Conservation (phyloP, 1,284 basidiomycete species). For the Fomitiporia mediterranea region DNA sequence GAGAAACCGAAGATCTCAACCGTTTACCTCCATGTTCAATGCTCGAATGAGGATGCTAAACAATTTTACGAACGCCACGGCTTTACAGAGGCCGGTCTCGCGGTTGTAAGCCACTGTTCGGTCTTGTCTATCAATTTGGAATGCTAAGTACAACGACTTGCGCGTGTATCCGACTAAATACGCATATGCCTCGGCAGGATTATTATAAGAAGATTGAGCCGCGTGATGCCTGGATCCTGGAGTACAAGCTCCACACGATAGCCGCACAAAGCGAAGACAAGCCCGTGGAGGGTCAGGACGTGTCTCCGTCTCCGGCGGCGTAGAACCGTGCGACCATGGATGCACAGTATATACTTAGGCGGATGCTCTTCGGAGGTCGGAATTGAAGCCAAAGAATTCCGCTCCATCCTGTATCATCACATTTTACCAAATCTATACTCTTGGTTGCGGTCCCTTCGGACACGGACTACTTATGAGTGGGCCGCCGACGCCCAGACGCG, state of each 20-base stretch:
- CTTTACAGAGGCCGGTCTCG: constrained; percentile 53
- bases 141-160: neutral
- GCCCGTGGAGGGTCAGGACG: neutral
- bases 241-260: constrained; percentile 39
- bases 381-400: no score
- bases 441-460: constrained; percentile 4
- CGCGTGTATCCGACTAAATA: neutral
- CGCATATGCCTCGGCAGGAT: constrained; percentile 34
- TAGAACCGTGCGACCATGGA: neutral
- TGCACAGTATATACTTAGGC: neutral
- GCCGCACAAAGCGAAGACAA: constrained; percentile 2
- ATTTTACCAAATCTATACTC: neutral
- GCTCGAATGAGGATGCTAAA: constrained; percentile 67
- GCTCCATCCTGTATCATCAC: constrained; percentile 2
- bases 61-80: constrained; percentile 75
- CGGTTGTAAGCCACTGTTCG: constrained; percentile 33
- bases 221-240: constrained; percentile 75
- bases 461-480: constrained; percentile 1
- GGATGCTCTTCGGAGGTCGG: neutral
- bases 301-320: constrained; percentile 9
- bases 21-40: constrained; percentile 76
- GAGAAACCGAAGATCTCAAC: constrained; percentile 56
- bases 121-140: neutral
- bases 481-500: neutral
- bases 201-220: constrained; percentile 83